Evolutionary conservation across 1,284 basidiomycete genomes (phyloP).

Genomic region (Leccinum holopus): DNA sequence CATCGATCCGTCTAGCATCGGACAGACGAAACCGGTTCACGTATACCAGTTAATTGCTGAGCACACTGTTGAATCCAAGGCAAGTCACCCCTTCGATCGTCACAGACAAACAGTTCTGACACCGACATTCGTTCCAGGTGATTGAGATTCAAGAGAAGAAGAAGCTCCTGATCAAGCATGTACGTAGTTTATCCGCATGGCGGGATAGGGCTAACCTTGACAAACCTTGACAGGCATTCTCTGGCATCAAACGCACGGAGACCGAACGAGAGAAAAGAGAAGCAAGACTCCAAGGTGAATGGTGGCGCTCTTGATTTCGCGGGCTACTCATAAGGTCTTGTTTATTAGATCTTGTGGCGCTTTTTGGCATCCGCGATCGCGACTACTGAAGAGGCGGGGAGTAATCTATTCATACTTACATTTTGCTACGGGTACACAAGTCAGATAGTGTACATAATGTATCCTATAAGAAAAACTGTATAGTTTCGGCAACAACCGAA

Average conservation of each 20-base stretch:
- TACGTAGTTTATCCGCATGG: slow-evolving; percentile 26
- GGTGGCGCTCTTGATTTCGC: neutral
- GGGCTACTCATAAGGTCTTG: neutral
- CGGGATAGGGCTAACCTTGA: slow-evolving; percentile 1
- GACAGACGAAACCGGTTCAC: slow-evolving; percentile 76
- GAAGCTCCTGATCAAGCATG: slow-evolving; percentile 70
- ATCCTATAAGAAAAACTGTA: slow-evolving; percentile 25
- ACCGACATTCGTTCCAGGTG: slow-evolving; percentile 42
- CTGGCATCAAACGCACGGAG: slow-evolving; percentile 69
- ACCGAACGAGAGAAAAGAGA: slow-evolving; percentile 70
- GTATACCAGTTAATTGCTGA: slow-evolving; percentile 89
- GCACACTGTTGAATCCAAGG: slow-evolving; percentile 83
- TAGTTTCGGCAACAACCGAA: slow-evolving; percentile 30
- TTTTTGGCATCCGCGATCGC: slow-evolving; percentile 51
- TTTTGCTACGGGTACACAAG: neutral
- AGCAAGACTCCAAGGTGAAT: slow-evolving; percentile 68
- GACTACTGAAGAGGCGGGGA: neutral
- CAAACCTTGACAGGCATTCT: slow-evolving; percentile 59
- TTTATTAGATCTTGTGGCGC: slow-evolving; percentile 48
- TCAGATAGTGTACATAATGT: neutral
- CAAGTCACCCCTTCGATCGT: slow-evolving; percentile 23
- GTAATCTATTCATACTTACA: neutral
- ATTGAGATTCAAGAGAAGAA: slow-evolving; percentile 83
- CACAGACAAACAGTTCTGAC: neutral
- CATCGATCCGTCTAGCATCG: slow-evolving; percentile 53